These are phyloP conservation scores for Linum usitatissimum DNA, from an alignment of 345 rosid species.

Conservation along the genomic window DNA sequence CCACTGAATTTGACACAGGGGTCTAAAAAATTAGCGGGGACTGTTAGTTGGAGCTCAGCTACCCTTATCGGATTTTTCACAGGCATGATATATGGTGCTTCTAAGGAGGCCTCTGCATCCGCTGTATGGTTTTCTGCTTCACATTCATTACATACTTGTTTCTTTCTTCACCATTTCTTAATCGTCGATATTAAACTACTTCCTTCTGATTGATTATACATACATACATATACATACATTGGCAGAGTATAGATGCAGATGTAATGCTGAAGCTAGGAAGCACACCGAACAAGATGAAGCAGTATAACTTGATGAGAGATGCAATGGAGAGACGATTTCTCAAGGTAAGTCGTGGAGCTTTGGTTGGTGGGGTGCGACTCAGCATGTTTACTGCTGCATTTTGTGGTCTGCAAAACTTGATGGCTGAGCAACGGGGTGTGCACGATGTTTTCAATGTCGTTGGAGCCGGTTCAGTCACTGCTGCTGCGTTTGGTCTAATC, in stretches of 20 bases:
- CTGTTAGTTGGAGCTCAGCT: constrained; percentile 80
- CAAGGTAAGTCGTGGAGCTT: constrained; percentile 78
- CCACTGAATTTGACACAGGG: constrained; percentile 21
- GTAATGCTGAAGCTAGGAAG: constrained; percentile 94
- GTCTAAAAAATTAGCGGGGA: constrained; percentile 49
- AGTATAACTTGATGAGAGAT: constrained; percentile 76
- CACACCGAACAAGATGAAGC: constrained; percentile 82
- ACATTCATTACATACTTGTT: neutral
- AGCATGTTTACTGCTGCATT: constrained; percentile 88
- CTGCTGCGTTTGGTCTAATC: constrained; percentile 75
- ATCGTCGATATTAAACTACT: neutral
- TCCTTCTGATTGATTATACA: too few relatives aligned
- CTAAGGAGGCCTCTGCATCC: constrained; percentile 92
- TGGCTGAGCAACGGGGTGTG: constrained; percentile 69
- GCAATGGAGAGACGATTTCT: constrained; percentile 92
- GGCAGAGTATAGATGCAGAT: constrained; percentile 91
- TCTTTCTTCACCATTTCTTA: neutral
- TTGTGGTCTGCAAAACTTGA: constrained; percentile 59
- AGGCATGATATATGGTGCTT: constrained; percentile 86
- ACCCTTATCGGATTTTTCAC: constrained; percentile 79
- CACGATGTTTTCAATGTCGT: constrained; percentile 74
- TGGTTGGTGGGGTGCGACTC: constrained; percentile 81
- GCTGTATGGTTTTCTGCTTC: constrained; percentile 41
- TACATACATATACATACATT: too few relatives aligned
- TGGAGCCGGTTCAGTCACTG: constrained; percentile 94